A percentile compares a stretch with the other conserved stretches of the same genome.
These are phyloP conservation scores for Pseudocercospora eumusae DNA, from an alignment of 2,329 filamentous ascomycete genomes.

Conservation along the genomic window DNA sequence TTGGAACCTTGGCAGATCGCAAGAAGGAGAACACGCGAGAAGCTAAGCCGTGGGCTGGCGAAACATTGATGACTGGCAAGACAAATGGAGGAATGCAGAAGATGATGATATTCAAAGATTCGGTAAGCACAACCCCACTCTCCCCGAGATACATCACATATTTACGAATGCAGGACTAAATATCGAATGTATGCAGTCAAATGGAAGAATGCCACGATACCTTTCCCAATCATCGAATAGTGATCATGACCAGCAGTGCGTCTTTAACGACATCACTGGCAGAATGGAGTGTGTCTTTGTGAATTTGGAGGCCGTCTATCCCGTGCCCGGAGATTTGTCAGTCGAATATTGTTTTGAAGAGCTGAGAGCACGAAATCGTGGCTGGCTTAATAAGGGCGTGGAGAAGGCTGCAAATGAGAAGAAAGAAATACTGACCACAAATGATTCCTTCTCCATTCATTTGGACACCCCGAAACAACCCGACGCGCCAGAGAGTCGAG, in stretches of 20 bases:
- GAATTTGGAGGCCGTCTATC: slow-evolving; percentile 82
- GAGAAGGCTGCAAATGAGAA: slow-evolving; percentile 32
- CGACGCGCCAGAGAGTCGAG: neutral
- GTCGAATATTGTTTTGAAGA: slow-evolving; percentile 91
- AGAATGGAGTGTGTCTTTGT: slow-evolving; percentile 85
- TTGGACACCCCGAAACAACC: slow-evolving; percentile 19
- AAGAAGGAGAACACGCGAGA: slow-evolving; percentile 93
- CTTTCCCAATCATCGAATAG: slow-evolving; percentile 31
- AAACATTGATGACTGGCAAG: slow-evolving; percentile 84
- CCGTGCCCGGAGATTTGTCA: slow-evolving; percentile 65
- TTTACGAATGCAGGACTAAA: slow-evolving; percentile 99
- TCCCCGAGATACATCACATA: slow-evolving; percentile 49
- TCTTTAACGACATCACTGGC: slow-evolving; percentile 77
- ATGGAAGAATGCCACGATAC: slow-evolving; percentile 35
- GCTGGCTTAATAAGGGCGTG: slow-evolving; percentile 60
- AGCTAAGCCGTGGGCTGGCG: slow-evolving; percentile 86
- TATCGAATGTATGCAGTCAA: slow-evolving; percentile 58
- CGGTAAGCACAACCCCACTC: slow-evolving; percentile 66
- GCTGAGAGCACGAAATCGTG: slow-evolving; percentile 74
- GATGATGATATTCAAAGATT: slow-evolving; percentile 91
- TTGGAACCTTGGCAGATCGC: slow-evolving; percentile 79
- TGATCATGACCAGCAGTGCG: slow-evolving; percentile 68
- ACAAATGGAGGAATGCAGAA: slow-evolving; percentile 76
- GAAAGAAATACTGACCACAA: slow-evolving; percentile 12
- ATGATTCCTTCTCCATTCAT: slow-evolving; percentile 29